Percentiles rank a stretch among this genome's conserved stretches.
Evolutionary conservation across 139 green algal genomes (phyloP).

Genomic region (Asterochloris erici): DNA sequence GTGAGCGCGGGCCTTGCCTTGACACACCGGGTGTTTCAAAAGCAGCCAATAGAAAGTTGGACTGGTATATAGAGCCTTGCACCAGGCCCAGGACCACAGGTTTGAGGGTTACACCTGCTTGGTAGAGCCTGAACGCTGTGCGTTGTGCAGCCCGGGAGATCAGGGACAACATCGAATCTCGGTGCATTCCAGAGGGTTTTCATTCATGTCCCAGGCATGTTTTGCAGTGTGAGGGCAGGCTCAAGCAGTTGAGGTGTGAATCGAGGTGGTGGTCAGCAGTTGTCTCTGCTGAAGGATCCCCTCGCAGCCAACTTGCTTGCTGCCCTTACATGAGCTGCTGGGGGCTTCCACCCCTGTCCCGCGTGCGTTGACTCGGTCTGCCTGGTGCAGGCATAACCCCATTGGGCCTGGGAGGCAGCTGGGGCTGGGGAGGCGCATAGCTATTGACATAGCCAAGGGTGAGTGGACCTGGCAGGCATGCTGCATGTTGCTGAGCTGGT

Average conservation of each 20-base stretch:
- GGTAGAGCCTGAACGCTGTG: not conserved
- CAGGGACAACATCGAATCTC: not conserved
- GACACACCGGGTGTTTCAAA: not conserved
- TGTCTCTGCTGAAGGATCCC: not conserved
- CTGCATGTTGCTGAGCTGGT: no score
- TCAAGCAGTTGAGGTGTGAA: not conserved
- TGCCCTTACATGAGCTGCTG: not conserved
- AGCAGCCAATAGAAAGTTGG: not conserved
- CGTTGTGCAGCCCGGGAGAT: not conserved
- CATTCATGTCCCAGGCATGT: no score
- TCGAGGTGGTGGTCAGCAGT: not conserved
- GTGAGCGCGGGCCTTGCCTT: not conserved
- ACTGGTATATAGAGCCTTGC: not conserved
- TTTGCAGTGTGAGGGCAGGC: no score
- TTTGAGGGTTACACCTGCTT: not conserved
- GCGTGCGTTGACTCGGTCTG: not conserved
- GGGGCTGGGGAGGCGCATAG: conserved; percentile 4
- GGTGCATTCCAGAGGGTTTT: no score
- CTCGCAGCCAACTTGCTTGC: not conserved
- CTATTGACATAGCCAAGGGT: conserved; percentile 9
- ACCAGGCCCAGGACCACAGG: no score
- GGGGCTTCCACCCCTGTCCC: not conserved
- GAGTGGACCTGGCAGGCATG: no score
- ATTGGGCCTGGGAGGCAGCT: not conserved
- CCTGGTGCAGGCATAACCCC: not conserved